A percentile compares a stretch with the other conserved stretches of the same genome.
These are phyloP conservation scores for Saraca asoca DNA, from an alignment of 331 rosid genomes.

Conservation along the genomic window DNA sequence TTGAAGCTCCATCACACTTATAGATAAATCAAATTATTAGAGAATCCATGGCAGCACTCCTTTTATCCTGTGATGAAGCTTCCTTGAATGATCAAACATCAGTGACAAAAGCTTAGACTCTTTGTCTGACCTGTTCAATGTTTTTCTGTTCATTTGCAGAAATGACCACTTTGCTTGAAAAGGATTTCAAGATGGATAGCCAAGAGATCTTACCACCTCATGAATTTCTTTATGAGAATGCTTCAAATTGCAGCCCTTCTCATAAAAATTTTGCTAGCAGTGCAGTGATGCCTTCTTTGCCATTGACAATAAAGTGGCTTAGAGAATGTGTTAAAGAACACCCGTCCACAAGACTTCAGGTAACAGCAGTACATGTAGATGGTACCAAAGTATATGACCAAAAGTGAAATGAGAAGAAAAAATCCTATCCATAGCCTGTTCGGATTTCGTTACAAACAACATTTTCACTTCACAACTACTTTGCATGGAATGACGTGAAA, in stretches of 20 bases:
- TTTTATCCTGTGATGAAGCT: not conserved
- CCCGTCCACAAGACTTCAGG: conserved; percentile 71
- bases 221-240: conserved; percentile 51
- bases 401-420: no score
- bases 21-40: conserved; percentile 17
- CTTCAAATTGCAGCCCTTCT: conserved; percentile 36
- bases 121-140: conserved; percentile 22
- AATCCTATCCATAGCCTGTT: no score
- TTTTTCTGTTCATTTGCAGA: conserved; percentile 43
- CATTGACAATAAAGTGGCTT: conserved; percentile 68
- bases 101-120: conserved; percentile 5
- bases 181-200: conserved; percentile 40
- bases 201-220: conserved; percentile 42
- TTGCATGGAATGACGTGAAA: no score
- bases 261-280: conserved; percentile 41
- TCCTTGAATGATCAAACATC: conserved; percentile 3
- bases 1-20: not conserved
- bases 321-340: conserved; percentile 63
- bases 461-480: no score
- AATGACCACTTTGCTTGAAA: conserved; percentile 34
- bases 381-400: no score
- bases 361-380: conserved; percentile 28
- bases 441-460: no score
- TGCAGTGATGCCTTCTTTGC: conserved; percentile 77
- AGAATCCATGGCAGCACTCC: not conserved